A percentile compares a stretch with the other conserved stretches of the same genome.
phyloP scores from a whole-genome alignment of 1,284 basidiomycete species.

The Leccinum huronense region DNA sequence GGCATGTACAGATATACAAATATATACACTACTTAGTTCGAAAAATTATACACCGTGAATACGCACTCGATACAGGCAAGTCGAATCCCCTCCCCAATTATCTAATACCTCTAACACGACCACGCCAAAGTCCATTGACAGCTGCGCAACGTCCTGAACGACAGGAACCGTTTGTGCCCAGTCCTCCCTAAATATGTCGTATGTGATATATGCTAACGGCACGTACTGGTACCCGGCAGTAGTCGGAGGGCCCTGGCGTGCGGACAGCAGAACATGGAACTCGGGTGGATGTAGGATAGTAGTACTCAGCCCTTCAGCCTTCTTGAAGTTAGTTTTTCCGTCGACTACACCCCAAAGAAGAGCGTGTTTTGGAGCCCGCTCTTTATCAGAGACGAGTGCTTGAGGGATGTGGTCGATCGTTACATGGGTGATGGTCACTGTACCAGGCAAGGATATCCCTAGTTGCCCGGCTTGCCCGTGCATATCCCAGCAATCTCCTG shows the following conservation, averaged over 20 bases:
- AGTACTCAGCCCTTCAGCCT: neutral
- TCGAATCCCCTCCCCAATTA: neutral
- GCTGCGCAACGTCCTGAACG: neutral
- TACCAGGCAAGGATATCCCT: neutral
- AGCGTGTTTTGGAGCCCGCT: neutral
- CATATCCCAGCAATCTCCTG: neutral
- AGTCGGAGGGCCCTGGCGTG: neutral
- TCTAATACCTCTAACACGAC: neutral
- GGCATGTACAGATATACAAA: too few species aligned
- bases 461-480: neutral
- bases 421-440: neutral
- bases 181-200: neutral
- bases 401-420: neutral
- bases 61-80: neutral
- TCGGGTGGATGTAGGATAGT: neutral
- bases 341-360: neutral
- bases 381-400: neutral
- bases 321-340: neutral
- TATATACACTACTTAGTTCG: too few species aligned
- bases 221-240: neutral
- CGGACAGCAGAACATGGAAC: neutral
- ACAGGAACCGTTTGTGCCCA: neutral
- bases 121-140: neutral
- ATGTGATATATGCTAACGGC: neutral
- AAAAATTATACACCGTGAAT: neutral